Base-by-base conservation (phyloP, 2,329 filamentous ascomycete genomes). In the Venturia aucupariae region DNA sequence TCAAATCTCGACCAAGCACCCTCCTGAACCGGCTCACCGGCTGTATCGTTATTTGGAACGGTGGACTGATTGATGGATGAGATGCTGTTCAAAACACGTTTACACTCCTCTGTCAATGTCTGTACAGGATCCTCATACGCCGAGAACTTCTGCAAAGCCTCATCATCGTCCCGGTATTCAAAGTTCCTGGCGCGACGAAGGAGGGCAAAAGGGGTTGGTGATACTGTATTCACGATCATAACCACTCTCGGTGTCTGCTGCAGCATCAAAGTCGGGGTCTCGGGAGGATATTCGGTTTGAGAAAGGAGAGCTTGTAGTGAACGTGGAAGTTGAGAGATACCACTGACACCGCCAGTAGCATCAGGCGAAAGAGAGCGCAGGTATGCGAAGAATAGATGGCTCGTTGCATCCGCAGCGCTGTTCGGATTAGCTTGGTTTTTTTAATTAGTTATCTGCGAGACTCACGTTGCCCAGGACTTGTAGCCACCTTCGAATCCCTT, bases 351-450 rank as follows among this genome's bases (percentile, higher is more conserved):
- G 67, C 87, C 83, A 41, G 82, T 73, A 17, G 82, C 84, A 67
- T 93, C 88, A n/a, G 94, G 93, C 1, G 91, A 86, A 59, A 96
- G 79, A 0, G 92, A 97, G 70, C 94, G 86, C 60, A 99, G 84
- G 74, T 97, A 99, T 64, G 94, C 94, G 73, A 99, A 99, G 81
- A 99, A 99, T 64, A 99, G 80, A 79, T 99, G 94, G 72, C 92
- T 96, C 24, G 93, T 92, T 63, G 94, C 94, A 81, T 97, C 92
- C 66, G 94, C 94, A 66, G 93, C 92, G 72, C 90, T 95, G 71
- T 35, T 68, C 59, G 62, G 30, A 61, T 61, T 61, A 61, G 65
- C 67, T 51, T 64, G 66, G 32, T 63, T 22, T 32, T 22, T 32
- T 48, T 46, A 54, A 30, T 63, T 41, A 61, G 61, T 32, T 63